Evolutionary conservation across 2,329 filamentous ascomycete genomes (phyloP), one percentile per base, ranked within the genome.

Genomic region (Penicillium oxalicum): DNA sequence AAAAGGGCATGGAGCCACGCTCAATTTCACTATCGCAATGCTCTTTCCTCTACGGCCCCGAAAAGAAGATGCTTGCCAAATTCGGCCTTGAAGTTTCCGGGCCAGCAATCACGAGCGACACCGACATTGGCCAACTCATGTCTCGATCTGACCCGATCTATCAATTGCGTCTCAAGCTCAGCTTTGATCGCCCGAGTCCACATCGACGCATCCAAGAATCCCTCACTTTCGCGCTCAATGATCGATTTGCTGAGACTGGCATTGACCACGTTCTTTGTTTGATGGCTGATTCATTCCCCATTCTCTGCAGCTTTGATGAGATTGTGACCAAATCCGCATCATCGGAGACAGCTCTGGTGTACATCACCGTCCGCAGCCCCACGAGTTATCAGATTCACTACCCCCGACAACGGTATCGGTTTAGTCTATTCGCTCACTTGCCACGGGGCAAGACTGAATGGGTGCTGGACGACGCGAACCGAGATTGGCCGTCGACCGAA

Each of bases 121-220:
- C 60, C 8, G 62, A 66, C 24, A 50, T 62, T 25, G 33, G 50
- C 7, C 53, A 56, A 36, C 44, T 61, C 28, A 38, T 56, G 6
- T 60, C 58, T 28, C 59, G 56, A 39, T 43, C 52, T 9, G 55
- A 60, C 40, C 54, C 58, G 3, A 49, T 68, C 29, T 68, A 64
- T 51, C 52, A 48, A 8, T 45, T 65, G 32, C 59, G 50, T 9
- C 50, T 71, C 37, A 59, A 59, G 24, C 64, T 73, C 36, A 57
- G 53, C 12, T 70, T 73, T 47, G 59, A 66, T 50, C 51, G 49
- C 29, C 54, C 59, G 25, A 72, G 66, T 43, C 69, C 69, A 38
- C 70, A 72, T 55, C 66, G 68, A 38, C 67, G 70, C 27, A 69
- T 73, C 41, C 66, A 65, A 52, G 65, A 67, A 42, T 55, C 69